Percentiles rank a stretch among this genome's conserved stretches.
Evolutionary conservation across 306 rosid species (phyloP).

Genomic region (Lupinus albus): DNA sequence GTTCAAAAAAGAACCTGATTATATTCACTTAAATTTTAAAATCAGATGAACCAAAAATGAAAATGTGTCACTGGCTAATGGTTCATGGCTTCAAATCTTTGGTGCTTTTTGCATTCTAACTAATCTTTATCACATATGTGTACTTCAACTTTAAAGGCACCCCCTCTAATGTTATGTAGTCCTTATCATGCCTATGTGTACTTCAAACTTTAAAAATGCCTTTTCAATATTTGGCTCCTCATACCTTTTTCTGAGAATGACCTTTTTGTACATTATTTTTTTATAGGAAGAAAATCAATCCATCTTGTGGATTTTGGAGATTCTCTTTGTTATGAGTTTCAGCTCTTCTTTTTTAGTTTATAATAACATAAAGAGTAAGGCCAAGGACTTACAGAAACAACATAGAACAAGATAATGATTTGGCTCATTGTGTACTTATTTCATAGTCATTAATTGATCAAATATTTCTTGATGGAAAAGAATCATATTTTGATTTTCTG

Average conservation of each 20-base stretch:
- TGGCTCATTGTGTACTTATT: not conserved
- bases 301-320: not conserved
- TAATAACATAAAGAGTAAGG: not conserved
- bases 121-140: not conserved
- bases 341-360: not conserved
- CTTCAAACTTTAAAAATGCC: not conserved
- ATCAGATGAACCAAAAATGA: not conserved
- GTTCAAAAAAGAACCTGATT: too few species aligned
- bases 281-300: not conserved
- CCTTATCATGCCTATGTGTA: not conserved
- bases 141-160: not conserved
- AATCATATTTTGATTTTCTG: conserved; percentile 9
- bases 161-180: not conserved
- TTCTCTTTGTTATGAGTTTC: not conserved
- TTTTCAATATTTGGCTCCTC: not conserved
- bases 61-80: not conserved
- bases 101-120: not conserved
- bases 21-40: too few species aligned
- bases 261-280: not conserved
- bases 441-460: not conserved
- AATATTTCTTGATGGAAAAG: conserved; percentile 14
- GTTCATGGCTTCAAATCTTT: not conserved
- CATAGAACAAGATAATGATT: not conserved
- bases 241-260: not conserved
- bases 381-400: not conserved